A percentile compares a stretch with the other conserved stretches of the same genome.
phyloP scores from a whole-genome alignment of 176 grass and related monocot species.

The Musa troglodytarum region DNA sequence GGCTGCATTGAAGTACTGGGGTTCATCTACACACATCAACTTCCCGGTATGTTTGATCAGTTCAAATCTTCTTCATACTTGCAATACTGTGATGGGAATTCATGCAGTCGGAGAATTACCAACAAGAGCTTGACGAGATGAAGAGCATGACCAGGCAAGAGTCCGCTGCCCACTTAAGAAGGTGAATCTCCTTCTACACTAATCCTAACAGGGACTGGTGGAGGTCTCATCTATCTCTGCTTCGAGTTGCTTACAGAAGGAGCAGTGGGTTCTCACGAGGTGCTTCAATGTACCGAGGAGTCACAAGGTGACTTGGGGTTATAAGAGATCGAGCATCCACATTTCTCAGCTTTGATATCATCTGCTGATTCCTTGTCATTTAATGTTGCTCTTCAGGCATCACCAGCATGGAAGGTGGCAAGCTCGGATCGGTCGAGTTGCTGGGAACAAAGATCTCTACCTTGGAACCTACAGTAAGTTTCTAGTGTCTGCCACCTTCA shows the following conservation, averaged over 20 bases:
- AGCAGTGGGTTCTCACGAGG: constrained; percentile 77
- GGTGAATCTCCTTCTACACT: constrained; percentile 1
- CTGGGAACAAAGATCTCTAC: constrained; percentile 14
- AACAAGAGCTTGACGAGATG: constrained; percentile 18
- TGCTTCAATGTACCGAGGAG: constrained; percentile 54
- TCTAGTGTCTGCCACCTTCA: background rate
- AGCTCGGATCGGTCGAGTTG: constrained; percentile 7
- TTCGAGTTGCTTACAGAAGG: constrained; percentile 28
- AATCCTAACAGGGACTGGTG: no score
- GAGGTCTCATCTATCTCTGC: background rate
- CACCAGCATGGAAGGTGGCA: constrained; percentile 16
- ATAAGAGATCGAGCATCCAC: no score
- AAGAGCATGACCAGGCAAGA: constrained; percentile 22
- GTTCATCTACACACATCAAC: constrained; percentile 55
- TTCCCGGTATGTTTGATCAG: constrained; percentile 36
- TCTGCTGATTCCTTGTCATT: no score
- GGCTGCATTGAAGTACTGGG: constrained; percentile 77
- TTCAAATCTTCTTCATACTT: background rate
- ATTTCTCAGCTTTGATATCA: no score
- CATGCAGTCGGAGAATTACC: constrained; percentile 2
- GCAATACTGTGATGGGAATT: background rate
- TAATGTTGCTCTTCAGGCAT: background rate
- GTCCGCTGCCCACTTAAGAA: constrained; percentile 14
- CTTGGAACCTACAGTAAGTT: constrained; percentile 7
- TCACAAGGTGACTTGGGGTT: constrained; percentile 32